phyloP scores from a whole-genome alignment of 495 filamentous ascomycete species.

The Podospora australis region DNA sequence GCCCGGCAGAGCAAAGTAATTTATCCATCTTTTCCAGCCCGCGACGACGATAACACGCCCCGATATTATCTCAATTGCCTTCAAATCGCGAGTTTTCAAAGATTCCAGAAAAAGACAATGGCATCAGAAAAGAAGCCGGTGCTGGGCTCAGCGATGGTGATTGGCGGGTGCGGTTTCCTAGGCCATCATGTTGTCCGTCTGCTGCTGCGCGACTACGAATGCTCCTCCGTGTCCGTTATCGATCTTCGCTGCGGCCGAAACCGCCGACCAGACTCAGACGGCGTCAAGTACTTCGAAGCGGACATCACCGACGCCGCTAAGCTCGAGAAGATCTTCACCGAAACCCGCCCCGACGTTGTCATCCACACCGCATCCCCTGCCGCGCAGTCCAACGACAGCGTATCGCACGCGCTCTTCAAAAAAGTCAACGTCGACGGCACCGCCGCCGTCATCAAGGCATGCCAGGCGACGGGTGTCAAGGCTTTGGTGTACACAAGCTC shows the following conservation, averaged over 20 bases:
- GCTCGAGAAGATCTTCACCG: slow-evolving; percentile 59
- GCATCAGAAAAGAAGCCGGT: slow-evolving; percentile 31
- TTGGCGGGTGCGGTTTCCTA: slow-evolving; percentile 66
- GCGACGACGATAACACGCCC: not conserved
- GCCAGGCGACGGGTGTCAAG: slow-evolving; percentile 69
- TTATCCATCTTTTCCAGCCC: no score
- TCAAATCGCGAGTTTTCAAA: no score
- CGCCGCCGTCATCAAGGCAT: slow-evolving; percentile 66
- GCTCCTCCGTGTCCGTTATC: slow-evolving; percentile 67
- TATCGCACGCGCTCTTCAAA: slow-evolving; percentile 55
- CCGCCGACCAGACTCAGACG: slow-evolving; percentile 57
- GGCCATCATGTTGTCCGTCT: slow-evolving; percentile 61
- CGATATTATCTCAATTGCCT: no score
- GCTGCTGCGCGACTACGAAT: slow-evolving; percentile 48
- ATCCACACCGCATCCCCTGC: slow-evolving; percentile 90
- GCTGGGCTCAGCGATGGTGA: slow-evolving; percentile 56
- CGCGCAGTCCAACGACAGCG: slow-evolving; percentile 37
- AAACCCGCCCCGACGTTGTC: slow-evolving; percentile 74
- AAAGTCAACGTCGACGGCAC: slow-evolving; percentile 95
- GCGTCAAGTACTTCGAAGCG: slow-evolving; percentile 71
- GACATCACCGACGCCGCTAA: slow-evolving; percentile 74
- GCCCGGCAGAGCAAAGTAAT: no score
- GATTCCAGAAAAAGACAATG: slow-evolving; percentile 22
- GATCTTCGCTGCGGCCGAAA: slow-evolving; percentile 76
- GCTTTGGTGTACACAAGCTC: slow-evolving; percentile 94